Conservation (phyloP, 768 basidiomycete species). For the Pholiota conissans region DNA sequence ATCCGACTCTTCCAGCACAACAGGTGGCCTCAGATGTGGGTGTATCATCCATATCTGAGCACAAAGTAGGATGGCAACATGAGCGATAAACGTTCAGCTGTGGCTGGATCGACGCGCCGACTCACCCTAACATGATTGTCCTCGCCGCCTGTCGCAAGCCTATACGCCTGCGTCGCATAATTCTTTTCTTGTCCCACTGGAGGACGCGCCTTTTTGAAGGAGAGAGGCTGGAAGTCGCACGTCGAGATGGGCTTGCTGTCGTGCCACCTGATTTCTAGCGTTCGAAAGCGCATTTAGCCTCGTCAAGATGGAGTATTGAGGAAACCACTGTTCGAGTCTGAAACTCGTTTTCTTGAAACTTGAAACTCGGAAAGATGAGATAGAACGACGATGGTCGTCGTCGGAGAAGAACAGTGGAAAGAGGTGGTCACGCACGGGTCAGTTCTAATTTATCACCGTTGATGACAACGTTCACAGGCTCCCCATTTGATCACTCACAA, state of each 20-base stretch:
- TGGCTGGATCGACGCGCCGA: conserved; percentile 16
- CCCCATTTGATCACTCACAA: neutral
- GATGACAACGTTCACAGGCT: conserved; percentile 14
- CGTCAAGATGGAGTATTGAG: neutral
- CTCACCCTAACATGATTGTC: conserved; percentile 96
- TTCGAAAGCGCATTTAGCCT: conserved; percentile 76
- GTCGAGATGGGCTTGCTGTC: conserved; percentile 94
- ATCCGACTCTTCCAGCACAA: conserved; percentile 45
- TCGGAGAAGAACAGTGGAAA: conserved; percentile 12
- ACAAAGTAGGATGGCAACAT: neutral
- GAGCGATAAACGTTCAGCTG: neutral
- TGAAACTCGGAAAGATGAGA: neutral
- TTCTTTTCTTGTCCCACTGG: conserved; percentile 46
- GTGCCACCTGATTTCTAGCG: conserved; percentile 95
- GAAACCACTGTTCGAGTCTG: neutral
- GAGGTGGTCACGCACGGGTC: conserved; percentile 10
- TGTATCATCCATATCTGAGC: conserved; percentile 90
- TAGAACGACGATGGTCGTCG: conserved; percentile 1
- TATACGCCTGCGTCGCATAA: conserved; percentile 75
- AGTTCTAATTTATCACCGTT: conserved; percentile 15
- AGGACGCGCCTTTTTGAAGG: conserved; percentile 81
- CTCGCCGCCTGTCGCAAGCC: conserved; percentile 92
- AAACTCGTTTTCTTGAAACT: neutral
- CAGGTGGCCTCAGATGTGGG: conserved; percentile 80
- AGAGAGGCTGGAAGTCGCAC: conserved; percentile 89